Evolutionary conservation across 371 early-diverging fungal species (phyloP), one percentile per base, ranked within the genome.

Genomic region (Apophysomyces ossiformis): DNA sequence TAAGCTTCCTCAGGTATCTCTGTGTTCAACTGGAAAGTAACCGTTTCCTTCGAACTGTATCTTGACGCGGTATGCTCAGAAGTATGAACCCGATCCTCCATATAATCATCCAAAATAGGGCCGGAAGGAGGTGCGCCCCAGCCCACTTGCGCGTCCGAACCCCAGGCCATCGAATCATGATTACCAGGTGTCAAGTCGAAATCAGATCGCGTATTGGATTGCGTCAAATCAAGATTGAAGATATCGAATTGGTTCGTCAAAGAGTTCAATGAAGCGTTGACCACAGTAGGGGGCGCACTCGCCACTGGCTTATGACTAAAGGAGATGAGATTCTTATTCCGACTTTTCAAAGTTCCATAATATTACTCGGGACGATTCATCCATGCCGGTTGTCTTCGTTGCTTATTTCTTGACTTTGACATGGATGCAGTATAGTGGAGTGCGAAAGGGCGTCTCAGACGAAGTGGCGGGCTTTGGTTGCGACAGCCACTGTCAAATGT

Each of bases 1-100:
- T 61, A 58, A 0, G 75, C 73, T 7, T 39, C 37, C 7, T 80
- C 76, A 5, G 69, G 63, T 11, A 77, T 71, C 13, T 75, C 77
- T 13, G 67, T 32, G 58, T 79, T 78, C 21, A 75, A 44, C 45
- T 60, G 50, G 36, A 72, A 72, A 15, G 65, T 60, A 4, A 39
- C 13, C 38, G 44, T 16, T 3, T 58, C 39, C 47, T 21, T 64
- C 1, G 58, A 54, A 18, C 66, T 70, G 61, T 45, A 66, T 15
- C 67, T 59, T 1, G 65, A 37, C 12, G 66, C 43, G 13, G 18
- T 60, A 16, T 26, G 2, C 5, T 44, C 37, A 21, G 15, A 37
- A 12, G 63, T 15, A 11, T 60, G 64, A n/a, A 36, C 54, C 66
- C 67, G 66, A 1, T 54, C 56, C 7, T 60, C 64, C 0, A 18